A percentile compares a stretch with the other conserved stretches of the same genome.
phyloP scores from a whole-genome alignment of 352 stramenopile genomes.

The Blastocystis sp. region DNA sequence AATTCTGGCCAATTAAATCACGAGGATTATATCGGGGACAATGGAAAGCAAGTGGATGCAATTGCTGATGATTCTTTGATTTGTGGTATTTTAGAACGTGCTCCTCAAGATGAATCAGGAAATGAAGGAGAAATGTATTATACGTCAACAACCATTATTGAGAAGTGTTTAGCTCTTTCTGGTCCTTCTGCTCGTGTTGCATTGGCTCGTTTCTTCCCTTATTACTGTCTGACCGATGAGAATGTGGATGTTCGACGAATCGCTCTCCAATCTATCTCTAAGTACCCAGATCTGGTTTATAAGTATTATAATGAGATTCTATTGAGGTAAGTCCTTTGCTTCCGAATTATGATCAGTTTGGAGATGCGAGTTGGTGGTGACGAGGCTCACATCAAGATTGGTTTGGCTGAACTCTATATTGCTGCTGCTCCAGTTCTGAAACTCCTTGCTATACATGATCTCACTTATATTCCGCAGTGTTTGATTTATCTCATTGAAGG shows the following conservation, averaged over 20 bases:
- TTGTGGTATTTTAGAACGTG: conserved; percentile 48
- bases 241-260: conserved; percentile 11
- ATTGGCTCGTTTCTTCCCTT: conserved; percentile 28
- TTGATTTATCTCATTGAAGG: conserved; percentile 55
- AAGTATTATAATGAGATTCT: conserved; percentile 56
- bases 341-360: not conserved
- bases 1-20: not conserved
- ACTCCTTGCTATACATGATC: not conserved
- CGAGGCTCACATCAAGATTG: conserved; percentile 41
- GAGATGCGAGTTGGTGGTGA: conserved; percentile 30
- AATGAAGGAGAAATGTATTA: conserved; percentile 37
- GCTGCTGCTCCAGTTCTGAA: conserved; percentile 3
- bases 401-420: conserved; percentile 39
- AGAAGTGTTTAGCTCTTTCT: conserved; percentile 26
- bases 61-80: conserved; percentile 32
- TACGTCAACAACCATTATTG: conserved; percentile 35
- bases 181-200: not conserved
- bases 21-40: not conserved
- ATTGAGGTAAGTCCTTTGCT: not conserved
- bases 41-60: not conserved
- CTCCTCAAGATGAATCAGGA: not conserved
- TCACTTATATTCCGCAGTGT: conserved; percentile 14
- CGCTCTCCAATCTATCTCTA: conserved; percentile 4
- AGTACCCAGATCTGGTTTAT: conserved; percentile 30
- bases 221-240: conserved; percentile 29